Conservation (phyloP, 495 filamentous ascomycete genomes). For the Elaphomyces granulatus region DNA sequence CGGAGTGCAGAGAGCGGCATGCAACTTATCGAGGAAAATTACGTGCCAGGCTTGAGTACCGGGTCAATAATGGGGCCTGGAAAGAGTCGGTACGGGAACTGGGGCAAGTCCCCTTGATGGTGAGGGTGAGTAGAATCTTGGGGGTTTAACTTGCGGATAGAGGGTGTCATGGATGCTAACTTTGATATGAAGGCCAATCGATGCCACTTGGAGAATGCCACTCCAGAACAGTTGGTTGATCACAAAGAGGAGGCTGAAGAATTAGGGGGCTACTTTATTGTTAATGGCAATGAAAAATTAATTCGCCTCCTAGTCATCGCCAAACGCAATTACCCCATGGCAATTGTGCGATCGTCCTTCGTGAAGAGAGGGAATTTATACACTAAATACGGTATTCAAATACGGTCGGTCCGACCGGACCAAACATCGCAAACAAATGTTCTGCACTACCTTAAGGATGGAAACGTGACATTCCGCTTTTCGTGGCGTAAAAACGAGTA, state of each 20-base stretch:
- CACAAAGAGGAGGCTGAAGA: slow-evolving; percentile 90
- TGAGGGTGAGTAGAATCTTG: slow-evolving; percentile 51
- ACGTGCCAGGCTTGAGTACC: slow-evolving; percentile 63
- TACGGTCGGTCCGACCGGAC: slow-evolving; percentile 83
- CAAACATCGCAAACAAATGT: slow-evolving; percentile 97
- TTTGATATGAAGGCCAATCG: slow-evolving; percentile 48
- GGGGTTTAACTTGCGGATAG: too few species aligned
- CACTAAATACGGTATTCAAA: slow-evolving; percentile 76
- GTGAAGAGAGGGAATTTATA: slow-evolving; percentile 69
- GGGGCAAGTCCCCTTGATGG: slow-evolving; percentile 83
- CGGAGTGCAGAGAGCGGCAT: slow-evolving; percentile 91
- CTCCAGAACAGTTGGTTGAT: slow-evolving; percentile 65
- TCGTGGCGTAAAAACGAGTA: slow-evolving; percentile 97
- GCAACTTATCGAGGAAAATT: slow-evolving; percentile 81
- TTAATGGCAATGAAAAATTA: slow-evolving; percentile 66
- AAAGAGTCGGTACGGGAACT: slow-evolving; percentile 66
- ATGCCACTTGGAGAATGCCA: slow-evolving; percentile 76
- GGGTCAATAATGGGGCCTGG: slow-evolving; percentile 74
- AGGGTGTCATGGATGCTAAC: slow-evolving; percentile 1
- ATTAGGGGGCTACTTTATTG: slow-evolving; percentile 75
- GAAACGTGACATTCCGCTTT: slow-evolving; percentile 91
- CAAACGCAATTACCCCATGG: slow-evolving; percentile 85
- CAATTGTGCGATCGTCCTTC: slow-evolving; percentile 82
- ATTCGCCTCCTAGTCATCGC: slow-evolving; percentile 84
- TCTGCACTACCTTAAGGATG: slow-evolving; percentile 86